Conservation (phyloP, 2,329 filamentous ascomycete species). For the Diaporthe batatas region DNA sequence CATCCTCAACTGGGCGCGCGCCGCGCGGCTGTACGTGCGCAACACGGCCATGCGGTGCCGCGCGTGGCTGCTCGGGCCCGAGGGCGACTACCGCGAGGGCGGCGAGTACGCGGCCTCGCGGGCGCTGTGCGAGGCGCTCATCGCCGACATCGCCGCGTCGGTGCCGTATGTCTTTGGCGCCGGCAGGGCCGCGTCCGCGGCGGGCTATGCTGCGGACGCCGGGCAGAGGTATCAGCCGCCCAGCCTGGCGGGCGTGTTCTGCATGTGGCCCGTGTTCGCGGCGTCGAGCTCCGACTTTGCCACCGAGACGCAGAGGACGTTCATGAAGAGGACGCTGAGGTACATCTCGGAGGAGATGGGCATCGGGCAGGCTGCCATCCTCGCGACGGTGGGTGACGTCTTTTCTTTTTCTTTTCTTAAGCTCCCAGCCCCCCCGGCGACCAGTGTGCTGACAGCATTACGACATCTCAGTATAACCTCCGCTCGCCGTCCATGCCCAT, state of each 20-base stretch:
- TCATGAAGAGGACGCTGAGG: constrained; percentile 40
- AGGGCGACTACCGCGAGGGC: constrained; percentile 37
- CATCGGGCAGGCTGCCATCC: constrained; percentile 42
- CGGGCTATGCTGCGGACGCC: no score
- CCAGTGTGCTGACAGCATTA: background rate
- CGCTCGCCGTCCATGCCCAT: constrained; percentile 41
- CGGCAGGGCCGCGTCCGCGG: background rate
- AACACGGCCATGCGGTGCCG: constrained; percentile 40
- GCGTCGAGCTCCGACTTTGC: constrained; percentile 42
- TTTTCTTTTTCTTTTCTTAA: background rate
- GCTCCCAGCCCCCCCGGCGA: no score
- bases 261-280: constrained; percentile 42
- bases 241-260: constrained; percentile 37
- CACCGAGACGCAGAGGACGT: constrained; percentile 37
- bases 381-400: constrained; percentile 36
- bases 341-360: constrained; percentile 42
- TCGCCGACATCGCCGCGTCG: constrained; percentile 37
- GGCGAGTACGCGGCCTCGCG: constrained; percentile 33
- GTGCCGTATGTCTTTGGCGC: constrained; percentile 42
- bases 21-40: constrained; percentile 39
- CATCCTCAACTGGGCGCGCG: constrained; percentile 42
- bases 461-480: constrained; percentile 32
- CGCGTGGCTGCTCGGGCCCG: constrained; percentile 38
- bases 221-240: constrained; percentile 29
- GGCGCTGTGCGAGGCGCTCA: constrained; percentile 1